phyloP scores from a whole-genome alignment of 192 early-diverging fungal genomes.

The Coemansia sp. region DNA sequence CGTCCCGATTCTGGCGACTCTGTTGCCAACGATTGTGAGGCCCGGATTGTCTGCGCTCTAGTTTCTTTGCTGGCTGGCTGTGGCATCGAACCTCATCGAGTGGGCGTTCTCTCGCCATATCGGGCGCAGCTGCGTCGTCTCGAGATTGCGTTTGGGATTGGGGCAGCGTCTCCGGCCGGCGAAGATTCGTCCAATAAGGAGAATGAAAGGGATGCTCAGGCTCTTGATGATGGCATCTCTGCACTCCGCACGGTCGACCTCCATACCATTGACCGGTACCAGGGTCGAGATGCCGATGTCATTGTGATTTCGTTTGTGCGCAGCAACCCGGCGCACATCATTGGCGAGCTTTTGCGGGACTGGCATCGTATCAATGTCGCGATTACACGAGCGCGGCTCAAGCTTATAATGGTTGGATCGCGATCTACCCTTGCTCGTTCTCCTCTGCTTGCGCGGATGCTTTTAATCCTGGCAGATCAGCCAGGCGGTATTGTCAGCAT shows the following conservation, averaged over 20 bases:
- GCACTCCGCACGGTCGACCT: no score
- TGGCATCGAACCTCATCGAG: constrained; percentile 58
- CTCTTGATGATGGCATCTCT: no score
- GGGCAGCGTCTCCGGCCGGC: neutral
- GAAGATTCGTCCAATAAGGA: no score
- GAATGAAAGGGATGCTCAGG: no score
- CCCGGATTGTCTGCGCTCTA: constrained; percentile 52
- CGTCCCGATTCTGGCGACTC: constrained; percentile 47
- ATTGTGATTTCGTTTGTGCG: constrained; percentile 88
- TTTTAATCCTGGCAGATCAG: constrained; percentile 24
- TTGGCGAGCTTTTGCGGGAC: constrained; percentile 82
- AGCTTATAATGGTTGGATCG: constrained; percentile 87
- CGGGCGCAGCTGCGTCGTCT: constrained; percentile 60
- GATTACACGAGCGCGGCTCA: constrained; percentile 80
- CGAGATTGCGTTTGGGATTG: constrained; percentile 34
- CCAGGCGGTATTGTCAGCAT: constrained; percentile 15
- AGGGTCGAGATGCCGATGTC: constrained; percentile 89
- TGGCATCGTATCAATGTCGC: constrained; percentile 94
- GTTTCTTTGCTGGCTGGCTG: constrained; percentile 53
- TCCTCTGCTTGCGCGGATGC: constrained; percentile 52
- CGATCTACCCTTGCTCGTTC: constrained; percentile 58
- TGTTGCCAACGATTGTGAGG: constrained; percentile 70
- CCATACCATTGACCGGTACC: constrained; percentile 88
- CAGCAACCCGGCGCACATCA: constrained; percentile 62
- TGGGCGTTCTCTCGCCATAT: constrained; percentile 86